These are phyloP conservation scores for Alternaria sp. DNA, from an alignment of 2,329 filamentous ascomycete genomes.

Conservation along the genomic window DNA sequence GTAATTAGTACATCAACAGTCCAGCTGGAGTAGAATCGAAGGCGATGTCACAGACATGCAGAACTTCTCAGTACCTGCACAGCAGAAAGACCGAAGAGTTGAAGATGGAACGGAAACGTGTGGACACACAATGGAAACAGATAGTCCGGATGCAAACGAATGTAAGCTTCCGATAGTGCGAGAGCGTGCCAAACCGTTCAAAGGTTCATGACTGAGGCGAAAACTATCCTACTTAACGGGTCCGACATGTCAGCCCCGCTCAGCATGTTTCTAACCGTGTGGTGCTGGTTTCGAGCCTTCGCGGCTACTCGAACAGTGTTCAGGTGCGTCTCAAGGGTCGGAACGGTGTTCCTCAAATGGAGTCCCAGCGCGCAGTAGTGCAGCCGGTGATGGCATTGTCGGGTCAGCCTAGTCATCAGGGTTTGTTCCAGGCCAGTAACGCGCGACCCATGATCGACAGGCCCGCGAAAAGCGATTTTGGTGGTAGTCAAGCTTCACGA, in stretches of 20 bases:
- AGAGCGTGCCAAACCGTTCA: slow-evolving; percentile 38
- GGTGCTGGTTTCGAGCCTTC: slow-evolving; percentile 34
- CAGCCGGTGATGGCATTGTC: slow-evolving; percentile 33
- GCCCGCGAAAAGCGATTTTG: slow-evolving; percentile 22
- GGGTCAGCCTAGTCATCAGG: slow-evolving; percentile 27
- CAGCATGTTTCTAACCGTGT: slow-evolving; percentile 39
- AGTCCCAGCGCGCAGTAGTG: slow-evolving; percentile 21
- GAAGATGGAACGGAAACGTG: slow-evolving; percentile 31
- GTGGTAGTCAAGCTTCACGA: slow-evolving; percentile 39
- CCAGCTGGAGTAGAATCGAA: slow-evolving; percentile 42
- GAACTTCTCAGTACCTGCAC: slow-evolving; percentile 44
- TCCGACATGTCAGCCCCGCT: slow-evolving; percentile 26
- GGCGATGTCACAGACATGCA: slow-evolving; percentile 42
- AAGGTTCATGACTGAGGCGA: slow-evolving; percentile 35
- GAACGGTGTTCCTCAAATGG: slow-evolving; percentile 20
- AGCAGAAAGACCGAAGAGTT: slow-evolving; percentile 36
- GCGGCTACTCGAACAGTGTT: slow-evolving; percentile 36
- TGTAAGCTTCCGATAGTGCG: slow-evolving; percentile 31
- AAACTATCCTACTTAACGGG: slow-evolving; percentile 33
- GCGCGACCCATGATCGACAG: slow-evolving; percentile 28
- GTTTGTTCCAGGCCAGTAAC: slow-evolving; percentile 19
- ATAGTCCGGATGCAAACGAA: slow-evolving; percentile 33
- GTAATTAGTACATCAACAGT: slow-evolving; percentile 46
- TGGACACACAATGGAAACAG: slow-evolving; percentile 22
- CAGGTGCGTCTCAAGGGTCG: slow-evolving; percentile 31